These are phyloP conservation scores for Aureobasidium zeae DNA, from an alignment of 2,329 filamentous ascomycete species.

Conservation along the genomic window DNA sequence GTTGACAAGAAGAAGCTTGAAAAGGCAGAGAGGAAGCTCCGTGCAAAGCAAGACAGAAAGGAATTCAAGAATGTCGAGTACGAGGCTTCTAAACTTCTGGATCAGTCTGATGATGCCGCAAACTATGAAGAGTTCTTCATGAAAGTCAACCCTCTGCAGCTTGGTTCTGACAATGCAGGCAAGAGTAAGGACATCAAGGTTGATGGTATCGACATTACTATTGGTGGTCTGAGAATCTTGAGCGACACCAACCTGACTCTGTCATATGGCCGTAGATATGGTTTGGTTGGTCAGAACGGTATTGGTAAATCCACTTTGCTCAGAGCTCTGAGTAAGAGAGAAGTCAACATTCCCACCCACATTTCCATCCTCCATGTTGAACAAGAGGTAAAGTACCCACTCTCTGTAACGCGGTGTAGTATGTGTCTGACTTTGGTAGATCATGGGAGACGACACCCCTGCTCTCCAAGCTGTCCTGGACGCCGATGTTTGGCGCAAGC, in stretches of 20 bases:
- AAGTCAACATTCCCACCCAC: constrained; percentile 88
- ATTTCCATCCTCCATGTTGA: constrained; percentile 99
- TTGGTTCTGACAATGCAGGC: constrained; percentile 56
- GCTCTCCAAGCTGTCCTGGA: constrained; percentile 92
- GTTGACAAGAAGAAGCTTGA: constrained; percentile 98
- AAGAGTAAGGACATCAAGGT: constrained; percentile 99
- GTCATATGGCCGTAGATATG: constrained; percentile 87
- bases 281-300: constrained; percentile 98
- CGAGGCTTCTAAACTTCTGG: constrained; percentile 82
- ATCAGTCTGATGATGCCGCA: constrained; percentile 71
- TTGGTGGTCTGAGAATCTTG: constrained; percentile 79
- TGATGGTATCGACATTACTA: constrained; percentile 90
- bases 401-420: constrained; percentile 23
- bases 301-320: constrained; percentile 81
- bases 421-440: constrained; percentile 40
- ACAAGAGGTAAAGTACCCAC: constrained; percentile 60
- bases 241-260: constrained; percentile 84
- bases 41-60: constrained; percentile 97
- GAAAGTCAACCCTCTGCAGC: constrained; percentile 92
- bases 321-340: constrained; percentile 81
- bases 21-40: constrained; percentile 95
- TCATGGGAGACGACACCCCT: constrained; percentile 88
- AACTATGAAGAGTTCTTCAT: constrained; percentile 99
- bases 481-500: constrained; percentile 97
- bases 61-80: constrained; percentile 97